Conservation (phyloP, 2,329 filamentous ascomycete species). For the Emmonsia crescens region DNA sequence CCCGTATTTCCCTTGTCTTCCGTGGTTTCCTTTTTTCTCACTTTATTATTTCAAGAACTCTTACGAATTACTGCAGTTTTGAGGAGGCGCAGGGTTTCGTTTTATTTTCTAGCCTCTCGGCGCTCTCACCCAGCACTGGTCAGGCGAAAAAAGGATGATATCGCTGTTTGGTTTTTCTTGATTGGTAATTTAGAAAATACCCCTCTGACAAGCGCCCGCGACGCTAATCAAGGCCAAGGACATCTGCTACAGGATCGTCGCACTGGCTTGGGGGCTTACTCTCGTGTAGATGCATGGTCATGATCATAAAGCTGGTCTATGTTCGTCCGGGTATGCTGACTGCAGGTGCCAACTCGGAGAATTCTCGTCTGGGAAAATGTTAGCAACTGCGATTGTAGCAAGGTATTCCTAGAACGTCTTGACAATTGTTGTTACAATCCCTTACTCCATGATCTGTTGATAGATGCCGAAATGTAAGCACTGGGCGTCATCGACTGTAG, state of each 20-base stretch:
- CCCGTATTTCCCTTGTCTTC: too few relatives aligned
- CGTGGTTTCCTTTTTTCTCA: too few relatives aligned
- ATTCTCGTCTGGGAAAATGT: not conserved
- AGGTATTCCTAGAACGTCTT: too few relatives aligned
- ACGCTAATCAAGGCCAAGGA: not conserved
- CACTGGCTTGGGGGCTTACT: not conserved
- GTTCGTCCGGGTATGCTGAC: not conserved
- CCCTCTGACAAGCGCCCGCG: not conserved
- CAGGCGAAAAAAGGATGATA: not conserved
- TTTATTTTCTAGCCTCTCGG: not conserved
- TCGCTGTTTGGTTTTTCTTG: not conserved
- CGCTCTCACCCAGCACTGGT: not conserved
- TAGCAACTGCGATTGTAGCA: too few relatives aligned
- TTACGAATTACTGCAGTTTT: too few relatives aligned
- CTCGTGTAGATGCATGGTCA: not conserved
- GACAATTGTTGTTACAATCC: too few relatives aligned
- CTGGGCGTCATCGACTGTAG: not conserved
- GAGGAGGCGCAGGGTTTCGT: too few relatives aligned
- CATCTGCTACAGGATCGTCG: not conserved
- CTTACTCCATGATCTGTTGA: too few relatives aligned
- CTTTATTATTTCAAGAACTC: too few relatives aligned
- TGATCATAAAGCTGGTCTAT: not conserved
- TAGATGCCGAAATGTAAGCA: too few relatives aligned
- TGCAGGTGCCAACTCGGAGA: not conserved
- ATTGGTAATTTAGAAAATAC: not conserved